Base-by-base conservation (phyloP, 352 stramenopile species). In the Phytophthora niederhauseri region DNA sequence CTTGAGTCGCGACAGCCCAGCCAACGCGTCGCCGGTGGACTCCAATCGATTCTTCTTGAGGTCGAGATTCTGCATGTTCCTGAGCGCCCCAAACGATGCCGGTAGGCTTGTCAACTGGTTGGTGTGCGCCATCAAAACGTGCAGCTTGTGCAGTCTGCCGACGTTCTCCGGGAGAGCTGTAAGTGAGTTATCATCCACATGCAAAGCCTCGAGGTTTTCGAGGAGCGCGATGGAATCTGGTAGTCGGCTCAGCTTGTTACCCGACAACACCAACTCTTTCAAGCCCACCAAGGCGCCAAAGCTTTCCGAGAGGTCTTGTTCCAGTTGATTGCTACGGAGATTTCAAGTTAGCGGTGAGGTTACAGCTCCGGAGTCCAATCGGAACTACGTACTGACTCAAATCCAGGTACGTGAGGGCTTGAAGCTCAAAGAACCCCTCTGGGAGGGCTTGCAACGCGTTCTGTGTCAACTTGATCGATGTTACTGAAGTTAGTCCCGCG, bases 21-120 rank as follows among this genome's bases (percentile, higher is more conserved):
- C 58, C 12, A 94, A 71, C 54, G 76, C 76, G 7, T 83, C 73
- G 1, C 60, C 53, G 31, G 84, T 77, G 0, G 73, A 81, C 38
- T 89, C 78, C 22, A 95, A 38, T 9, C 72, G 74, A 53, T 95
- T 95, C 58, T 93, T 93, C 75, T 91, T 94, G 30, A 95, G 57
- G 48, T 95, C 84, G 4, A 95, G 70, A 30, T 74, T 91, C 15
- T 89, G 80, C 49, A 95, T 73, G 26, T 83, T 85, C 8, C 67
- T 56, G 6, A 95, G 68, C 6, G 53, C 52, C 0, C 65, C 46
- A 19, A 95, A 87, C 1, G 79, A 89, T 1, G 64, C 4, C 6
- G 87, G 85, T 0, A 95, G 63, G 3, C 38, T 53, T 45, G 70
- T 59, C 31, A 95, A 63, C 53, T 92, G 77, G 61, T 95, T 95